Conservation (phyloP, 495 filamentous ascomycete genomes). For the Articulospora tetracladia region DNA sequence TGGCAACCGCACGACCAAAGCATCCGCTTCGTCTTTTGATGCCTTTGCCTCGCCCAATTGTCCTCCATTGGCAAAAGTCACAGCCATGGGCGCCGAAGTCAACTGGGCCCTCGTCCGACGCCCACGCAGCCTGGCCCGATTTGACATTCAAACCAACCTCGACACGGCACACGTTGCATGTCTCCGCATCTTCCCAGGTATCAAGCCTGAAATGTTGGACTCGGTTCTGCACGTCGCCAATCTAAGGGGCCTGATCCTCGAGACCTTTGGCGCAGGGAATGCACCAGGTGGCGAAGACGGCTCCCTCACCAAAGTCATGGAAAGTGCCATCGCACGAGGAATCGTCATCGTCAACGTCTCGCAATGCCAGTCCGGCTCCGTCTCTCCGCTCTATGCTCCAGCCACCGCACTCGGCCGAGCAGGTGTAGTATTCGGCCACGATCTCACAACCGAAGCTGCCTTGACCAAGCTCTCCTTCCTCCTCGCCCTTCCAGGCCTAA, state of each 20-base stretch:
- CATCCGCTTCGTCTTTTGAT: constrained; percentile 79
- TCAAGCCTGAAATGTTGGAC: constrained; percentile 92
- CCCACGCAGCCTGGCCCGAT: constrained; percentile 67
- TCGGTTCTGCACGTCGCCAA: constrained; percentile 76
- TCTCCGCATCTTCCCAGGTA: constrained; percentile 91
- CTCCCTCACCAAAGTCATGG: constrained; percentile 76
- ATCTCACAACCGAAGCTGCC: constrained; percentile 91
- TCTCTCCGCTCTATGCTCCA: constrained; percentile 86
- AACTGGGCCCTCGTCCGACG: constrained; percentile 79
- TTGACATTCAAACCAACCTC: constrained; percentile 71
- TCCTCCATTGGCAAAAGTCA: constrained; percentile 73
- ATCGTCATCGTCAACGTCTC: constrained; percentile 91
- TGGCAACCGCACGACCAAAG: constrained; percentile 86
- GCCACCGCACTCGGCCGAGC: constrained; percentile 84
- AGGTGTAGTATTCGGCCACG: constrained; percentile 88
- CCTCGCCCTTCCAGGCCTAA: constrained; percentile 63
- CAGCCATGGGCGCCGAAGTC: constrained; percentile 75
- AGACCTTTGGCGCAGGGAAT: constrained; percentile 96
- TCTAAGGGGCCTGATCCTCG: constrained; percentile 79
- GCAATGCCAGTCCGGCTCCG: constrained; percentile 85
- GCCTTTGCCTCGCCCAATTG: constrained; percentile 88
- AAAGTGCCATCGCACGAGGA: constrained; percentile 70
- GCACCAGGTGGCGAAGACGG: constrained; percentile 82
- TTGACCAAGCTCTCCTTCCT: constrained; percentile 92
- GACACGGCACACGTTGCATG: constrained; percentile 90